phyloP scores from a whole-genome alignment of 345 rosid species.

The Hibiscus syriacus region DNA sequence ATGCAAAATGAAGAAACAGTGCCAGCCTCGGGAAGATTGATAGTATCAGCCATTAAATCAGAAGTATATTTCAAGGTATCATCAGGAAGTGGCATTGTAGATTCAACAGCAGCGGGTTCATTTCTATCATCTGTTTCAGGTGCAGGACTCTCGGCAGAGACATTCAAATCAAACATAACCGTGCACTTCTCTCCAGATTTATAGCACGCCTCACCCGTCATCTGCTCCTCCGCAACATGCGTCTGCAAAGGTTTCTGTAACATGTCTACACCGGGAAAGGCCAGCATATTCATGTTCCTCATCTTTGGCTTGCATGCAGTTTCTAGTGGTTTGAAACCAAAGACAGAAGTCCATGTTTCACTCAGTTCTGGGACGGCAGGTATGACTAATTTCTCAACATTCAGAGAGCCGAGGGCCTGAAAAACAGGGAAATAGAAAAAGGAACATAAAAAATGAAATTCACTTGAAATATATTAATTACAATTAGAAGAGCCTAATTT shows the following conservation, averaged over 20 bases:
- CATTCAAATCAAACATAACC: too few relatives aligned
- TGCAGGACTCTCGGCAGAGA: background rate
- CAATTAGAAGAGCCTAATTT: background rate
- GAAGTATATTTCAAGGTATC: background rate
- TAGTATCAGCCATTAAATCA: background rate
- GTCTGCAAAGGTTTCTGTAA: constrained; percentile 53
- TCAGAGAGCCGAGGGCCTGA: constrained; percentile 68
- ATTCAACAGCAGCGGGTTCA: too few relatives aligned
- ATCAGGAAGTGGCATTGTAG: background rate
- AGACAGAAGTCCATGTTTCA: too few relatives aligned
- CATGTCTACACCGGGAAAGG: constrained; percentile 89
- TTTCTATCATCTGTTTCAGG: constrained; percentile 9
- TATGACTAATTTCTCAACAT: too few relatives aligned
- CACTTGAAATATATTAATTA: background rate
- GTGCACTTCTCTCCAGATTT: background rate
- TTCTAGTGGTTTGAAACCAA: too few relatives aligned
- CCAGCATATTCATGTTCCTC: too few relatives aligned
- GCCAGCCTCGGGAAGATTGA: background rate
- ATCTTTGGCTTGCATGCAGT: too few relatives aligned
- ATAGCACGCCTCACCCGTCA: constrained; percentile 17
- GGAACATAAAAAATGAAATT: background rate
- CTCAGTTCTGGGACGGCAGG: too few relatives aligned
- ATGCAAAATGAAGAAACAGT: background rate
- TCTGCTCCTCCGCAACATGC: constrained; percentile 20
- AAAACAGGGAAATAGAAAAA: background rate